Evolutionary conservation across 176 grass and related monocot species (phyloP).

Genomic region (Hyparrhenia diplandra): DNA sequence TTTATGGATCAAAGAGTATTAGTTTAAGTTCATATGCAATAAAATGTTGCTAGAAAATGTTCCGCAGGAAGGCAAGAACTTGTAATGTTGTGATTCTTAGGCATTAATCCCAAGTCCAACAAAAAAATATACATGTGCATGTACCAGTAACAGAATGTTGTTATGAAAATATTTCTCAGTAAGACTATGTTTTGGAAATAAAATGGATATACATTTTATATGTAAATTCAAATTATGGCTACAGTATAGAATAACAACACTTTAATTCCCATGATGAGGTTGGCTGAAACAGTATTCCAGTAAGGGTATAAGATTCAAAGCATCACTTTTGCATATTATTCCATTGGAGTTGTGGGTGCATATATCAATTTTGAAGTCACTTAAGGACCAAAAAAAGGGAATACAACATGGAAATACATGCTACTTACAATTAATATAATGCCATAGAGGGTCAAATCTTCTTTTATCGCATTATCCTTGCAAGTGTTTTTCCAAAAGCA

Average conservation of each 20-base stretch:
- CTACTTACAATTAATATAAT: conserved; percentile 55
- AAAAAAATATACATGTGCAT: not conserved
- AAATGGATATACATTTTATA: not conserved
- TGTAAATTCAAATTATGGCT: not conserved
- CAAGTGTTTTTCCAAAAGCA: conserved; percentile 53
- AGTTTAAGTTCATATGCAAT: not conserved
- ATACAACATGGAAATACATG: not conserved
- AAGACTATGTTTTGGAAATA: not conserved
- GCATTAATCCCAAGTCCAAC: not conserved
- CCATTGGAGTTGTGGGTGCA: not conserved
- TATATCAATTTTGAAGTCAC: not conserved
- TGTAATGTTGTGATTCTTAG: not conserved
- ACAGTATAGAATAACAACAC: not conserved
- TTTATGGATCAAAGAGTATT: conserved; percentile 8
- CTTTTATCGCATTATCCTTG: conserved; percentile 46
- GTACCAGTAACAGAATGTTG: not conserved
- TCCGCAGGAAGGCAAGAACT: not conserved
- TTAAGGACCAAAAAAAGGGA: not conserved
- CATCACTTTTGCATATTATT: not conserved
- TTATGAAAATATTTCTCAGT: not conserved
- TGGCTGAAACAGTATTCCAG: not conserved
- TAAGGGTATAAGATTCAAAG: not conserved
- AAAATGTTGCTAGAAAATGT: conserved; percentile 3
- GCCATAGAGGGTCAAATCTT: conserved; percentile 48
- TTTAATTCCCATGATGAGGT: not conserved